Evolutionary conservation across 2,329 filamentous ascomycete species (phyloP).

Genomic region (Phialemoniopsis sp.): DNA sequence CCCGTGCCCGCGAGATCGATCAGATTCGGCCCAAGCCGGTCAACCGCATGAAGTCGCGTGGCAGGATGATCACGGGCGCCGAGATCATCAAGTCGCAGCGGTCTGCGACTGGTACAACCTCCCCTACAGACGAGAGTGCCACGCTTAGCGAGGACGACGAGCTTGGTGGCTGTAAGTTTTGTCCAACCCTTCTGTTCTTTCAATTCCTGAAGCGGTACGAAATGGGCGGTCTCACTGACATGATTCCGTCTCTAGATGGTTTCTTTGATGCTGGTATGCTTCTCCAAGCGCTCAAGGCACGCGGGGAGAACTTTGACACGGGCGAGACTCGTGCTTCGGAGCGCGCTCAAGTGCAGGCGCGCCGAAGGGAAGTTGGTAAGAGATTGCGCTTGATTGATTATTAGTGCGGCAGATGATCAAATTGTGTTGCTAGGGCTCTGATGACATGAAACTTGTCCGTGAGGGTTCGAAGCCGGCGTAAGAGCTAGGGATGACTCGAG

Average conservation of each 20-base stretch:
- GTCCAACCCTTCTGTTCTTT: slow-evolving; percentile 5
- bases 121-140: slow-evolving; percentile 64
- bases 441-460: too few species aligned
- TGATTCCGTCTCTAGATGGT: slow-evolving; percentile 62
- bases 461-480: too few species aligned
- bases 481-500: too few species aligned
- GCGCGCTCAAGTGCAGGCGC: slow-evolving; percentile 52
- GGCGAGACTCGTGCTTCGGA: slow-evolving; percentile 52
- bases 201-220: slow-evolving; percentile 9
- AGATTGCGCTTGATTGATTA: slow-evolving; percentile 69
- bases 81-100: slow-evolving; percentile 36
- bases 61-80: slow-evolving; percentile 63
- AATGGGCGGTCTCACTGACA: slow-evolving; percentile 8
- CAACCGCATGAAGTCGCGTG: slow-evolving; percentile 63
- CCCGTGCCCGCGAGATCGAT: slow-evolving; percentile 52
- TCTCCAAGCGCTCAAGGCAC: slow-evolving; percentile 77
- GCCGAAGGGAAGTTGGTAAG: slow-evolving; percentile 68
- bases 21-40: slow-evolving; percentile 25
- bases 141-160: slow-evolving; percentile 80
- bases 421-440: not conserved
- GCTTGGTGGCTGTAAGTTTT: slow-evolving; percentile 82
- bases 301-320: slow-evolving; percentile 49
- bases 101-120: slow-evolving; percentile 47
- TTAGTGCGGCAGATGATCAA: slow-evolving; percentile 21
- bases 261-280: slow-evolving; percentile 98